A percentile compares a stretch with the other conserved stretches of the same genome.
These are phyloP conservation scores for Hypoxylon rickii DNA, from an alignment of 495 filamentous ascomycete genomes.

Conservation along the genomic window DNA sequence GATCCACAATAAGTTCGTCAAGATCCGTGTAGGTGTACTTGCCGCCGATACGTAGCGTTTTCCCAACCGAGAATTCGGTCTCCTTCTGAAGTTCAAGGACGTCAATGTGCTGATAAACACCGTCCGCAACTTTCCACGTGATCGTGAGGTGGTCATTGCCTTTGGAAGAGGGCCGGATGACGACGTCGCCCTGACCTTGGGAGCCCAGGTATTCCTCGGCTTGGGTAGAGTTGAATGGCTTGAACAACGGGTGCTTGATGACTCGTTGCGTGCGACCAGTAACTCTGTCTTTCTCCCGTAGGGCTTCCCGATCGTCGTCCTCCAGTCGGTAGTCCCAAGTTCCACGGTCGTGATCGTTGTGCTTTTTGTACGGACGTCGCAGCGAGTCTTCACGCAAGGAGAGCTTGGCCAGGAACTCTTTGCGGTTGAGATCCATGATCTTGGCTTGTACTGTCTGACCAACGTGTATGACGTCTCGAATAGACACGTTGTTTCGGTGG, in stretches of 20 bases:
- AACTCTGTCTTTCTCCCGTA: slow-evolving; percentile 79
- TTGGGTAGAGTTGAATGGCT: slow-evolving; percentile 87
- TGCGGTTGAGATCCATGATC: slow-evolving; percentile 81
- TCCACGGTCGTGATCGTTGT: slow-evolving; percentile 68
- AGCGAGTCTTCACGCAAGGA: slow-evolving; percentile 81
- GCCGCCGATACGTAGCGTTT: slow-evolving; percentile 77
- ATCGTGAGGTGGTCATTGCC: slow-evolving; percentile 93
- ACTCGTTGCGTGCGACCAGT: slow-evolving; percentile 85
- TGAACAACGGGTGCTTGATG: slow-evolving; percentile 95
- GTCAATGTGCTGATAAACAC: slow-evolving; percentile 94
- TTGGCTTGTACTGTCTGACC: slow-evolving; percentile 89
- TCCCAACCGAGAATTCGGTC: slow-evolving; percentile 91
- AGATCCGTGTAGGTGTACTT: slow-evolving; percentile 93
- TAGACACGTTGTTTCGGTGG: slow-evolving; percentile 54
- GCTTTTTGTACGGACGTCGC: slow-evolving; percentile 66
- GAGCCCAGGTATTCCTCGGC: slow-evolving; percentile 92
- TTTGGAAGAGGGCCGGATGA: slow-evolving; percentile 92
- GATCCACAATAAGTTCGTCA: slow-evolving; percentile 95
- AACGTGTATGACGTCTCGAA: slow-evolving; percentile 63
- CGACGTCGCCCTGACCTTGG: slow-evolving; percentile 82
- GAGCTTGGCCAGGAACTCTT: slow-evolving; percentile 77
- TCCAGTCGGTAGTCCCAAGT: slow-evolving; percentile 90
- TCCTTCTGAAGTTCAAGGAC: slow-evolving; percentile 96
- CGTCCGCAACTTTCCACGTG: slow-evolving; percentile 97
- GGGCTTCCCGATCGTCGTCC: slow-evolving; percentile 72